Evolutionary conservation across 1,284 basidiomycete species (phyloP).

Genomic region (Erythrobasidium hasegawianum): DNA sequence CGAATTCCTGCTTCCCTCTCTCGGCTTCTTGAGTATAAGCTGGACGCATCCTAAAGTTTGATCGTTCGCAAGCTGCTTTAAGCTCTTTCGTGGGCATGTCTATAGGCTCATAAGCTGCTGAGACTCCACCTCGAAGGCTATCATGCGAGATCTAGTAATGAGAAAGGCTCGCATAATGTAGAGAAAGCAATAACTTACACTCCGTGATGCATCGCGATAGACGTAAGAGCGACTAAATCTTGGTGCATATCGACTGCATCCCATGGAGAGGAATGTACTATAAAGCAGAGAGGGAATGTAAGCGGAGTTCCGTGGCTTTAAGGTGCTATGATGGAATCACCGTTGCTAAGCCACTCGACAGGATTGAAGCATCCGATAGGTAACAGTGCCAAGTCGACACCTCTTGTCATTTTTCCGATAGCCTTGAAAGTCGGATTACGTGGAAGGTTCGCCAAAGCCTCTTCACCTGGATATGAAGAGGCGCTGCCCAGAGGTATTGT

Average conservation of each 20-base stretch:
- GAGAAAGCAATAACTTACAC: constrained; percentile 1
- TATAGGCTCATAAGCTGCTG: constrained; percentile 11
- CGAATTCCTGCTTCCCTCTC: not conserved
- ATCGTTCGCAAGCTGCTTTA: constrained; percentile 6
- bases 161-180: not conserved
- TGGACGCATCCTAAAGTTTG: not conserved
- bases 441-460: not conserved
- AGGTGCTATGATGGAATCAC: not conserved
- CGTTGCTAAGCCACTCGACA: not conserved
- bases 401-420: not conserved
- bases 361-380: constrained; percentile 17
- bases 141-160: not conserved
- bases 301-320: no score
- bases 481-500: not conserved
- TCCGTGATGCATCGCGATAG: constrained; percentile 16
- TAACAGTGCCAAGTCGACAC: constrained; percentile 2
- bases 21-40: not conserved
- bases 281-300: not conserved
- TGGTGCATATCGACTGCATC: constrained; percentile 5
- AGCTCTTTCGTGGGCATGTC: constrained; percentile 15
- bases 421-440: constrained; percentile 5
- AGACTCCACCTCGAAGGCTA: constrained; percentile 10
- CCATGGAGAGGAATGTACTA: constrained; percentile 11
- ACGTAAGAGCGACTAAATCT: not conserved
- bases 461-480: constrained; percentile 9